Evolutionary conservation across 352 stramenopile genomes (phyloP).

Genomic region (Pythium scleroteichum): DNA sequence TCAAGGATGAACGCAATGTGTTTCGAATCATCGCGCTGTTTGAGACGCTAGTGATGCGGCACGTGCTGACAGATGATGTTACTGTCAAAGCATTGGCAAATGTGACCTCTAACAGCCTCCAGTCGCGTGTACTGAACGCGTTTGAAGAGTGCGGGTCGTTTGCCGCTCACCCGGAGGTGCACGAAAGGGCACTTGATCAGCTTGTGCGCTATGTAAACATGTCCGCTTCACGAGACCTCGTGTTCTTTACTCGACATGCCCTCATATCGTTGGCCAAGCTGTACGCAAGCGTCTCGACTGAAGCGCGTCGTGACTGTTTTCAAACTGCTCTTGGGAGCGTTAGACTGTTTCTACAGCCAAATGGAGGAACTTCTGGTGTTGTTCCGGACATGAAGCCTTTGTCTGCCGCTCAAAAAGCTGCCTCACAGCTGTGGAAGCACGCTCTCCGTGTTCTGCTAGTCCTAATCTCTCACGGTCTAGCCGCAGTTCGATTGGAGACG

Average conservation of each 20-base stretch:
- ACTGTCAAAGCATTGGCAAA: conserved; percentile 42
- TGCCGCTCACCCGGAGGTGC: conserved; percentile 53
- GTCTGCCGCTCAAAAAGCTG: conserved; percentile 65
- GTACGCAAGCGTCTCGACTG: conserved; percentile 60
- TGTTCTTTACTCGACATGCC: conserved; percentile 81
- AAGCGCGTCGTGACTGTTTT: conserved; percentile 59
- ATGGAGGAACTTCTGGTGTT: conserved; percentile 13
- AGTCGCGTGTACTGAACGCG: conserved; percentile 79
- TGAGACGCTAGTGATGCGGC: conserved; percentile 55
- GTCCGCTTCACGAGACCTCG: conserved; percentile 45
- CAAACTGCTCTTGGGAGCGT: conserved; percentile 64
- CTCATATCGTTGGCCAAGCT: conserved; percentile 76
- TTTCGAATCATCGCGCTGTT: conserved; percentile 66
- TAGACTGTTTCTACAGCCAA: conserved; percentile 59
- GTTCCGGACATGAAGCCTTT: conserved; percentile 37
- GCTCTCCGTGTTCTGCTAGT: conserved; percentile 71
- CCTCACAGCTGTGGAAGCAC: conserved; percentile 75
- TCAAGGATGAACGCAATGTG: conserved; percentile 67
- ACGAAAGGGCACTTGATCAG: conserved; percentile 70
- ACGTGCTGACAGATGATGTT: conserved; percentile 47
- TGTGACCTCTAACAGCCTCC: conserved; percentile 80
- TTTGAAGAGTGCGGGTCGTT: conserved; percentile 86
- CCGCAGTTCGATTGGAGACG: conserved; percentile 48
- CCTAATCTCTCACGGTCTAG: conserved; percentile 68
- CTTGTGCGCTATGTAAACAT: conserved; percentile 59